Evolutionary conservation across 2,329 filamentous ascomycete genomes (phyloP).

Genomic region (Exophiala sp.): DNA sequence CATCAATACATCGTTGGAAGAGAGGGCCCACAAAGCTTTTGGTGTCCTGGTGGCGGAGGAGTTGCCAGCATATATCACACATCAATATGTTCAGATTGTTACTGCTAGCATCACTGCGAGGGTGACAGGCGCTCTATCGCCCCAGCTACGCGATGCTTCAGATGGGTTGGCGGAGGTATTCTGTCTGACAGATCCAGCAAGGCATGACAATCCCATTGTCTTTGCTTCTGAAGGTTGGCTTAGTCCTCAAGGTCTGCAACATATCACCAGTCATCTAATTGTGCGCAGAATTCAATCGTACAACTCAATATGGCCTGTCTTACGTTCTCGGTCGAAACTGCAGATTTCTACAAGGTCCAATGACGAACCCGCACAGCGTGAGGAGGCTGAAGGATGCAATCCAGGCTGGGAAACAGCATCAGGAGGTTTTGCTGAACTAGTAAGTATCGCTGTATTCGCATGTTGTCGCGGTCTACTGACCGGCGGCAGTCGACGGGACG

Average conservation of each 20-base stretch:
- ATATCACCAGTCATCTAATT: constrained; percentile 3
- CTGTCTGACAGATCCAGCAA: constrained; percentile 67
- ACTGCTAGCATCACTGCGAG: constrained; percentile 61
- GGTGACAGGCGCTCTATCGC: constrained; percentile 61
- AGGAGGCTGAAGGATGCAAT: constrained; percentile 57
- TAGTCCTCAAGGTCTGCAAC: background rate
- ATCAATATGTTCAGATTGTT: constrained; percentile 63
- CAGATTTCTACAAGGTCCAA: constrained; percentile 69
- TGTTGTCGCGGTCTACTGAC: background rate
- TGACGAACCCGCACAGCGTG: constrained; percentile 59
- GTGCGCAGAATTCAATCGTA: constrained; percentile 60
- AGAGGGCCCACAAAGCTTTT: constrained; percentile 61
- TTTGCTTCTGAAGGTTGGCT: constrained; percentile 65
- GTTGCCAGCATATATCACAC: constrained; percentile 64
- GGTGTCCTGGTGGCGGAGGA: constrained; percentile 60
- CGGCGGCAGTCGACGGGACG: constrained; percentile 56
- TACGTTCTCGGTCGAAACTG: constrained; percentile 72
- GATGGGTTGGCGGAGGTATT: constrained; percentile 72
- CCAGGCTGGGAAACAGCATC: constrained; percentile 60
- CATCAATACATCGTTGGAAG: constrained; percentile 53
- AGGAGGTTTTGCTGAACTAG: constrained; percentile 72
- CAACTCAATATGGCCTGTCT: constrained; percentile 67
- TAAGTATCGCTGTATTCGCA: constrained; percentile 33
- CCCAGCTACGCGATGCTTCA: constrained; percentile 60
- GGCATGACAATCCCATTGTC: constrained; percentile 68